Evolutionary conservation across 2,329 filamentous ascomycete species (phyloP).

Genomic region (Tothia fuscella): DNA sequence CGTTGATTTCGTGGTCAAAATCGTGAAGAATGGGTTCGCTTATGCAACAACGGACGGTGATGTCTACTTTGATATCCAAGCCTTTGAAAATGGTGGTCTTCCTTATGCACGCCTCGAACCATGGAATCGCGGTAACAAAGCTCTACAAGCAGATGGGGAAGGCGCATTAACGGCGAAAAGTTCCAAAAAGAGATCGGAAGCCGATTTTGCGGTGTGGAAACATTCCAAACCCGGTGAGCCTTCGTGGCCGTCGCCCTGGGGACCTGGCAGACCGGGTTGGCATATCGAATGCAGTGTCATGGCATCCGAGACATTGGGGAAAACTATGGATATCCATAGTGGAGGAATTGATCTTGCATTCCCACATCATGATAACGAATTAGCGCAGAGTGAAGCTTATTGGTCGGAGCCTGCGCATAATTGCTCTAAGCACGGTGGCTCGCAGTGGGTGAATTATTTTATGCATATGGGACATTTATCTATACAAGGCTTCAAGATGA

Average conservation of each 20-base stretch:
- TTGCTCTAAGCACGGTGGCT: constrained; percentile 27
- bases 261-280: constrained; percentile 70
- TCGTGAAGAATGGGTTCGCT: constrained; percentile 75
- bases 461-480: constrained; percentile 87
- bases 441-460: constrained; percentile 96
- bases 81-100: constrained; percentile 76
- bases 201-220: constrained; percentile 93
- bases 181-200: constrained; percentile 58
- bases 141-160: constrained; percentile 77
- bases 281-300: constrained; percentile 40
- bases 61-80: constrained; percentile 84
- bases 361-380: constrained; percentile 85
- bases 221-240: constrained; percentile 85
- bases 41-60: constrained; percentile 67
- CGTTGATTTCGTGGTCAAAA: constrained; percentile 68
- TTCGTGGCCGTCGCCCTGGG: constrained; percentile 80
- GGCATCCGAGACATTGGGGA: constrained; percentile 78
- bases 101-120: constrained; percentile 77
- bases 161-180: constrained; percentile 55
- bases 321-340: constrained; percentile 82
- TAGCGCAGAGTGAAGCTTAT: constrained; percentile 84
- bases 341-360: constrained; percentile 86
- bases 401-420: constrained; percentile 39
- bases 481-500: constrained; percentile 90
- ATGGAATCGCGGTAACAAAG: constrained; percentile 73